Evolutionary conservation across 305 asterid species (phyloP).

Genomic region (Andrographis paniculata): DNA sequence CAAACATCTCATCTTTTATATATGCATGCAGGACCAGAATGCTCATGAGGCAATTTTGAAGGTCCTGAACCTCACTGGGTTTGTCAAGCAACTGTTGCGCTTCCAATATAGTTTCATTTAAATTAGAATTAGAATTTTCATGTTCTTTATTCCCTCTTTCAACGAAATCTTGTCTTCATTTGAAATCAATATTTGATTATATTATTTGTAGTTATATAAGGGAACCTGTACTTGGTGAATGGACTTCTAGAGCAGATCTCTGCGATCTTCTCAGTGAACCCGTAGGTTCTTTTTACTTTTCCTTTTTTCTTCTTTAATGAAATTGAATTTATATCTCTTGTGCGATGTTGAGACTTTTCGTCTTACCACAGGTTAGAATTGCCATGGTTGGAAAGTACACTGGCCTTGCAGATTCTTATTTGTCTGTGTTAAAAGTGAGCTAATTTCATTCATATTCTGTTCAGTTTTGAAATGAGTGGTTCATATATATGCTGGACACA

Average conservation of each 20-base stretch:
- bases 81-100: slow-evolving; percentile 35
- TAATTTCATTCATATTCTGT: too few species aligned
- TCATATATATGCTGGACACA: too few species aligned
- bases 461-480: too few species aligned
- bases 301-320: slow-evolving; percentile 7
- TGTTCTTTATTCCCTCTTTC: too few species aligned
- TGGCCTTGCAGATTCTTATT: slow-evolving; percentile 79
- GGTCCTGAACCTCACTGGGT: slow-evolving; percentile 72
- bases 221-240: slow-evolving; percentile 64
- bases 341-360: slow-evolving; percentile 14
- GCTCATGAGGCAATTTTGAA: slow-evolving; percentile 88
- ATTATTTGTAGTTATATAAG: slow-evolving; percentile 37
- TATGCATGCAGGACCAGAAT: slow-evolving; percentile 55
- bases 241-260: slow-evolving; percentile 73
- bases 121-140: too few species aligned
- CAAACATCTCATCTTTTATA: slow-evolving; percentile 14
- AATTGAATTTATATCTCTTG: slow-evolving; percentile 10
- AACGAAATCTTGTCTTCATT: slow-evolving; percentile 10
- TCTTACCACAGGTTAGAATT: slow-evolving; percentile 59
- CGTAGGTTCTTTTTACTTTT: slow-evolving; percentile 33
- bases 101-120: too few species aligned
- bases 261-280: slow-evolving; percentile 58
- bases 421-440: slow-evolving; percentile 75
- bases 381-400: slow-evolving; percentile 95
- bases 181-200: slow-evolving; percentile 15